phyloP scores from a whole-genome alignment of 768 basidiomycete genomes.

The Naematelia aurantialba region DNA sequence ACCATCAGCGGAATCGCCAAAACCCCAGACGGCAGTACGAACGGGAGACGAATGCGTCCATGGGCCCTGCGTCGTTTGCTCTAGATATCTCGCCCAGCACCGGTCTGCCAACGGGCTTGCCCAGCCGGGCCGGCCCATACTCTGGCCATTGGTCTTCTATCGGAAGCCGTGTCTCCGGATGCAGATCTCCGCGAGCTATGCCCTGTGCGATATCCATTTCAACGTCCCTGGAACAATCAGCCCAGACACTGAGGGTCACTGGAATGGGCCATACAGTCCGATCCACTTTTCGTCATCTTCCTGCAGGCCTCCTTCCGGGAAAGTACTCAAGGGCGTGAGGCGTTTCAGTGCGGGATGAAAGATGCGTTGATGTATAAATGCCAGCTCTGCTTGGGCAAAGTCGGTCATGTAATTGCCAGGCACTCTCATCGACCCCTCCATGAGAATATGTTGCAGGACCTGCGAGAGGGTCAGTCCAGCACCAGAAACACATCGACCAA shows the following conservation, averaged over 20 bases:
- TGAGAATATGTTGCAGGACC: conserved; percentile 66
- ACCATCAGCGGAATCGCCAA: not conserved
- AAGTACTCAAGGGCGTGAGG: conserved; percentile 67
- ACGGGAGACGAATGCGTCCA: conserved; percentile 48
- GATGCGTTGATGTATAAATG: conserved; percentile 88
- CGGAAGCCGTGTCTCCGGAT: conserved; percentile 43
- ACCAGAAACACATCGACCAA: not conserved
- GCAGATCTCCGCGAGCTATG: conserved; percentile 44
- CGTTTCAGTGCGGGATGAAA: conserved; percentile 68
- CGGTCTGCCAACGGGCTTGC: conserved; percentile 2
- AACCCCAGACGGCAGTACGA: conserved; percentile 11
- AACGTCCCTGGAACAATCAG: conserved; percentile 33
- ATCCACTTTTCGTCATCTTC: conserved; percentile 43
- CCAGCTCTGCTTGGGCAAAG: conserved; percentile 80
- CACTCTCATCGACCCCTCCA: conserved; percentile 80
- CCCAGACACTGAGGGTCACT: not conserved
- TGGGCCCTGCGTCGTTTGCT: conserved; percentile 25
- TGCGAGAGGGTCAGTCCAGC: conserved; percentile 9
- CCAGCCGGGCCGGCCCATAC: conserved; percentile 18
- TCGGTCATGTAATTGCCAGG: conserved; percentile 70
- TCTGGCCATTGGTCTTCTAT: conserved; percentile 48
- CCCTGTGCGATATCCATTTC: conserved; percentile 32
- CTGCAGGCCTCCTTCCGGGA: conserved; percentile 53
- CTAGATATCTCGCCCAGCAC: conserved; percentile 27
- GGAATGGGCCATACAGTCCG: conserved; percentile 34